Evolutionary conservation across 257 asterid genomes (phyloP).

Genomic region (Nicotiana otophora): DNA sequence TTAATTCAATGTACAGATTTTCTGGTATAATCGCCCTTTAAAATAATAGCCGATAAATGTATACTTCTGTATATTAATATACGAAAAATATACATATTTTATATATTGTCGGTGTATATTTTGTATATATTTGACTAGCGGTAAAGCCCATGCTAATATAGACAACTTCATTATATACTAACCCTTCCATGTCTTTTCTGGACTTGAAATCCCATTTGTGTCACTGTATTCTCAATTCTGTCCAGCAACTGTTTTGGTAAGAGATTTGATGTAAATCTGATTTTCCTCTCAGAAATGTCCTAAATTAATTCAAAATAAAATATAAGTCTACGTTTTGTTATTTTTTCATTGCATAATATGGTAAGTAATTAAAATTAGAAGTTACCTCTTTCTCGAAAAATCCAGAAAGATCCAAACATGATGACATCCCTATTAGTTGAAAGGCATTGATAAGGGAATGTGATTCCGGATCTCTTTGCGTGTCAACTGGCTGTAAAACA

Average conservation of each 20-base stretch:
- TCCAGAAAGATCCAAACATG: conserved; percentile 83
- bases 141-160: neutral
- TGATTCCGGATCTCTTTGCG: conserved; percentile 43
- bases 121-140: fast-evolving
- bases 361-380: neutral
- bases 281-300: too few species aligned
- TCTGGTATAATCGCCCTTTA: neutral
- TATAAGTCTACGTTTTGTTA: neutral
- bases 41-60: too few species aligned
- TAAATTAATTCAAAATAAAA: conserved; percentile 7
- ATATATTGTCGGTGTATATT: too few species aligned
- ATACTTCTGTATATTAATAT: too few species aligned
- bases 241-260: too few species aligned
- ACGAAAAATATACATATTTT: too few species aligned
- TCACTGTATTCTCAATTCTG: too few species aligned
- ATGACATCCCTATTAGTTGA: conserved; percentile 86
- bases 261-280: too few species aligned
- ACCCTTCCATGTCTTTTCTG: conserved; percentile 88
- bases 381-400: conserved; percentile 78
- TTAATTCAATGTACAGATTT: neutral
- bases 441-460: conserved; percentile 71
- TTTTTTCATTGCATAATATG: neutral
- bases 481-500: conserved; percentile 25
- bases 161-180: neutral
- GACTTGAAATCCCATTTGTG: conserved; percentile 15